Evolutionary conservation across 805 yeast genomes (phyloP).

Genomic region (Ogataea pilisensis): DNA sequence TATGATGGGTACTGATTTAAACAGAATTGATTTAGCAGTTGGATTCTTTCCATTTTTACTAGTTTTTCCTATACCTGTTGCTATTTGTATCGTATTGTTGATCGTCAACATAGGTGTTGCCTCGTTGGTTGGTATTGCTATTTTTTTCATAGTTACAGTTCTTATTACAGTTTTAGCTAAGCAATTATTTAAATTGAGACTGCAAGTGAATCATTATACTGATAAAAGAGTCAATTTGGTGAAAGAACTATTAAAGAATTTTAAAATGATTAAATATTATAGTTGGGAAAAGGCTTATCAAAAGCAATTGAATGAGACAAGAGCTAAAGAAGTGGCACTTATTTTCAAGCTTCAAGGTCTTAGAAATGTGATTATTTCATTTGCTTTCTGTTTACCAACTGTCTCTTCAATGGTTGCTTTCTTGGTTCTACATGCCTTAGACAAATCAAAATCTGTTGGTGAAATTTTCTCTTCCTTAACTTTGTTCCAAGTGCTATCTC

Average conservation of each 20-base stretch:
- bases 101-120: conserved; percentile 66
- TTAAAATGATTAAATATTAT: conserved; percentile 79
- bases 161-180: conserved; percentile 43
- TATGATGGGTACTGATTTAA: conserved; percentile 74
- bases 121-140: conserved; percentile 68
- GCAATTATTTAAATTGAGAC: conserved; percentile 49
- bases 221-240: conserved; percentile 73
- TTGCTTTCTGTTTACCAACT: conserved; percentile 56
- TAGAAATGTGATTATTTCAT: conserved; percentile 55
- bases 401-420: conserved; percentile 65
- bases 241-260: conserved; percentile 73
- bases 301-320: conserved; percentile 46
- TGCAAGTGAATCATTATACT: conserved; percentile 56
- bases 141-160: conserved; percentile 46
- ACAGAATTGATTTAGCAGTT: conserved; percentile 72
- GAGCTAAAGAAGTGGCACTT: conserved; percentile 58
- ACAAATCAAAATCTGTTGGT: conserved; percentile 45
- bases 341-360: conserved; percentile 58
- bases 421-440: conserved; percentile 35
- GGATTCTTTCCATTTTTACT: conserved; percentile 64
- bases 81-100: conserved; percentile 61
- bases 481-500: conserved; percentile 56
- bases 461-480: conserved; percentile 66
- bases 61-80: conserved; percentile 58
- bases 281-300: conserved; percentile 87